Evolutionary conservation across 805 yeast genomes (phyloP).

Genomic region (Kodamaea kakaduensis): DNA sequence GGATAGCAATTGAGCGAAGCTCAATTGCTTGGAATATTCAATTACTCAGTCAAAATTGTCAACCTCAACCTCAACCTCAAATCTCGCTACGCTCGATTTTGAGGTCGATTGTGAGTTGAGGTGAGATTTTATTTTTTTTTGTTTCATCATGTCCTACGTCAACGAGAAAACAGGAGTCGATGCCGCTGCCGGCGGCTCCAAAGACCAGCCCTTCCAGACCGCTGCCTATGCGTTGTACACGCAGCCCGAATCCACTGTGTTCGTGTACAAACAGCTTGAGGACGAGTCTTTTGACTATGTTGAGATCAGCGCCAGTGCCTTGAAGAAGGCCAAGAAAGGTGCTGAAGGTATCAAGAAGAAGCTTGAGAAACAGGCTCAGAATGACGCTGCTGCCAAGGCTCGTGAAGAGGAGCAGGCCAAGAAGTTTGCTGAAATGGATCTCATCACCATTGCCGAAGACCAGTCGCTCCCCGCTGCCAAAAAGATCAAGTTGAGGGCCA

Average conservation of each 20-base stretch:
- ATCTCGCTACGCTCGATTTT: no score
- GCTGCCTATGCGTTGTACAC: slow-evolving; percentile 75
- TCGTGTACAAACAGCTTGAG: slow-evolving; percentile 58
- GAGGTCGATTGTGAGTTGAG: neutral
- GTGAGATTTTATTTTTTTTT: neutral
- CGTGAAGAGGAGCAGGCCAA: slow-evolving; percentile 57
- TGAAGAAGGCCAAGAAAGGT: slow-evolving; percentile 95
- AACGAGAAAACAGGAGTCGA: slow-evolving; percentile 74
- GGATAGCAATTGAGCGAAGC: no score
- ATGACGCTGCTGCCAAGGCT: slow-evolving; percentile 60
- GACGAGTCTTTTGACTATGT: slow-evolving; percentile 55
- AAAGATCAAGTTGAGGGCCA: slow-evolving; percentile 58
- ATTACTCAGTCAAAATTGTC: neutral
- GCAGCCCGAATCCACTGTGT: slow-evolving; percentile 51
- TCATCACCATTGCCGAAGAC: slow-evolving; percentile 72
- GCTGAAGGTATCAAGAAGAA: slow-evolving; percentile 87
- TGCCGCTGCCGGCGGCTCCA: slow-evolving; percentile 55
- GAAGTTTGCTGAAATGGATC: slow-evolving; percentile 70
- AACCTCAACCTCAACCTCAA: neutral
- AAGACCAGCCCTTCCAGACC: slow-evolving; percentile 68
- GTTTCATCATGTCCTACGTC: slow-evolving; percentile 48
- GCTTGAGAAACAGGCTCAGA: slow-evolving; percentile 59
- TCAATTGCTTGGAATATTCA: no score
- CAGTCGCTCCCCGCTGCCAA: slow-evolving; percentile 64
- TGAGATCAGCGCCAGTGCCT: slow-evolving; percentile 83